These are phyloP conservation scores for Botryosphaeria agaves DNA, from an alignment of 2,329 filamentous ascomycete genomes.

Conservation along the genomic window DNA sequence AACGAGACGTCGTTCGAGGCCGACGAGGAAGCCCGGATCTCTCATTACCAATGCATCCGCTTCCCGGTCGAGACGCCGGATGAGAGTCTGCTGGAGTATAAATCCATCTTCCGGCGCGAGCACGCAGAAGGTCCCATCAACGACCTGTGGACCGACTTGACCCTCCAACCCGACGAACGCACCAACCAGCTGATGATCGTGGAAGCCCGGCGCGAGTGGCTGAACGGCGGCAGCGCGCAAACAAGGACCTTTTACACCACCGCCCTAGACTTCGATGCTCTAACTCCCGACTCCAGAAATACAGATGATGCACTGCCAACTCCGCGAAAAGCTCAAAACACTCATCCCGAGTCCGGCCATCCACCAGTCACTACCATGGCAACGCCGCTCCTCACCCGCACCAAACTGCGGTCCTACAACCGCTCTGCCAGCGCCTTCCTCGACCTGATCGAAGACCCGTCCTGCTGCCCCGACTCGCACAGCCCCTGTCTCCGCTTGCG, in stretches of 20 bases:
- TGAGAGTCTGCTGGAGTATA: conserved; percentile 22
- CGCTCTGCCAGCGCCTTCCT: conserved; percentile 35
- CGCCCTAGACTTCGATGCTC: conserved; percentile 25
- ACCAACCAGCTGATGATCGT: conserved; percentile 43
- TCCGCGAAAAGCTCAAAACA: conserved; percentile 13
- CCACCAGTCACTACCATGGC: conserved; percentile 27
- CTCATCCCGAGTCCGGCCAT: conserved; percentile 17
- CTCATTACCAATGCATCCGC: conserved; percentile 50
- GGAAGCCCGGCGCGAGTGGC: conserved; percentile 55
- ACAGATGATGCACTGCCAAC: conserved; percentile 5
- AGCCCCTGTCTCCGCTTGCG: conserved; percentile 29
- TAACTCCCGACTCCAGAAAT: neutral
- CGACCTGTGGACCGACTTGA: conserved; percentile 54
- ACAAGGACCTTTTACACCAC: conserved; percentile 49
- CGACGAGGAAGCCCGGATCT: conserved; percentile 48
- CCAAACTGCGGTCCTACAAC: conserved; percentile 38
- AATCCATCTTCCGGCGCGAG: conserved; percentile 44
- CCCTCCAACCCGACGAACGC: conserved; percentile 40
- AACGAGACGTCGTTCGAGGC: conserved; percentile 45
- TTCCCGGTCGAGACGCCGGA: conserved; percentile 37
- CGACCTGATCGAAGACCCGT: conserved; percentile 39
- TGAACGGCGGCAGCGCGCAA: conserved; percentile 35
- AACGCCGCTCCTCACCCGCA: conserved; percentile 37
- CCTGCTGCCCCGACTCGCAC: conserved; percentile 13
- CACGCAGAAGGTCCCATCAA: conserved; percentile 56